A percentile compares a stretch with the other conserved stretches of the same genome.
These are phyloP conservation scores for Ambrosia hybrid DNA, from an alignment of 140 eudicot species.

Conservation along the genomic window DNA sequence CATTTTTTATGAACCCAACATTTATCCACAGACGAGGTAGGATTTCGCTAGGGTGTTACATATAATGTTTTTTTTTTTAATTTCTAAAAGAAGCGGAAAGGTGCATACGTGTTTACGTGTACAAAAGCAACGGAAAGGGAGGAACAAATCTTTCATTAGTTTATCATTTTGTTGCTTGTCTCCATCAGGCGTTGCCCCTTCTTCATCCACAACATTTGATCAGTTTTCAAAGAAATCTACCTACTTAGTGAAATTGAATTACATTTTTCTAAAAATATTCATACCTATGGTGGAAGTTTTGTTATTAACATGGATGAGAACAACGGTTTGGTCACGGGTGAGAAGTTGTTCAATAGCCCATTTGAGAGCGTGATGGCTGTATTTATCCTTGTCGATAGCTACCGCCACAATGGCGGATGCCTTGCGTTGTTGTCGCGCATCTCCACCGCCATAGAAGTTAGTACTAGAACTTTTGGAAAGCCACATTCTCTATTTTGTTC, in stretches of 20 bases:
- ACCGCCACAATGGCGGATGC: slow-evolving; percentile 53
- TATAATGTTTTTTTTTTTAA: not conserved
- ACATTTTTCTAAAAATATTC: not conserved
- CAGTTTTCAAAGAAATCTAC: not conserved
- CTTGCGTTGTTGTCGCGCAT: slow-evolving; percentile 14
- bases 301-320: slow-evolving; percentile 59
- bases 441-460: slow-evolving; percentile 20
- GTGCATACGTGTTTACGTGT: slow-evolving; percentile 67
- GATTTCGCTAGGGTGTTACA: not conserved
- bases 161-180: slow-evolving; percentile 41
- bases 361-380: slow-evolving; percentile 68
- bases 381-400: slow-evolving; percentile 75
- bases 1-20: not conserved
- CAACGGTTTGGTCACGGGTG: slow-evolving; percentile 53
- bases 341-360: slow-evolving; percentile 70
- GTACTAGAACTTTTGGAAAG: slow-evolving; percentile 19
- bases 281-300: slow-evolving; percentile 25
- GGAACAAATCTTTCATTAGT: slow-evolving; percentile 55
- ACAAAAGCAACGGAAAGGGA: slow-evolving; percentile 78
- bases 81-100: not conserved
- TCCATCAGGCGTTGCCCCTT: slow-evolving; percentile 27
- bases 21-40: not conserved
- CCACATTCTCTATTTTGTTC: slow-evolving; percentile 28
- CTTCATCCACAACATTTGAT: slow-evolving; percentile 14
- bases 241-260: not conserved